Conservation (phyloP, 345 rosid species). For the Salix udensis region DNA sequence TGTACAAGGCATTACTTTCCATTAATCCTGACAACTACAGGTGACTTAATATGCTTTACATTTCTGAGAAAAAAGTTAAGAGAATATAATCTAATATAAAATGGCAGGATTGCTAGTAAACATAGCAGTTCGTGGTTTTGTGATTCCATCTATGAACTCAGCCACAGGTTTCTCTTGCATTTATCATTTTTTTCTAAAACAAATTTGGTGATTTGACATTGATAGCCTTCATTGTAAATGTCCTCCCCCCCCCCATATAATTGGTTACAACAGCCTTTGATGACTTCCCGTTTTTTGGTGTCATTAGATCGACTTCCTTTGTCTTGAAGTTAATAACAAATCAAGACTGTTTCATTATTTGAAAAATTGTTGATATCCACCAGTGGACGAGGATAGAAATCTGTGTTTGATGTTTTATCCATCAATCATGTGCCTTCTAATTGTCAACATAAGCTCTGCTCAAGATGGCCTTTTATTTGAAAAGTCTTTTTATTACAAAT, state of each 20-base stretch:
- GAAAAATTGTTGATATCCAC: background rate
- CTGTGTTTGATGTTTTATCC: background rate
- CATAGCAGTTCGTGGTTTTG: background rate
- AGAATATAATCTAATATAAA: background rate
- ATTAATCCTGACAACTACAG: slow-evolving; percentile 98
- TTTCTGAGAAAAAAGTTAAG: background rate
- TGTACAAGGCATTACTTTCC: slow-evolving; percentile 66
- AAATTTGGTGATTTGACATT: background rate
- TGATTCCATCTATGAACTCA: background rate
- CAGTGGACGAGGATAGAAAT: background rate
- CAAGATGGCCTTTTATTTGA: background rate
- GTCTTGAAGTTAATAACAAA: background rate
- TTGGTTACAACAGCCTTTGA: background rate
- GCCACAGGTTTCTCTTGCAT: background rate
- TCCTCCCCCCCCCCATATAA: background rate
- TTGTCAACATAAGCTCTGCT: background rate
- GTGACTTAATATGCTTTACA: slow-evolving; percentile 33
- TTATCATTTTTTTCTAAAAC: background rate
- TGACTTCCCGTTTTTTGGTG: background rate
- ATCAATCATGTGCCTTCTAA: background rate
- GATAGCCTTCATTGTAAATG: background rate
- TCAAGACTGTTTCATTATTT: background rate
- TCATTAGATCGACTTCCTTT: background rate
- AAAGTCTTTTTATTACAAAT: background rate
- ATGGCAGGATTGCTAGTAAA: background rate